Conservation (phyloP, 1,284 basidiomycete species). For the Cryptococcus floricola region DNA sequence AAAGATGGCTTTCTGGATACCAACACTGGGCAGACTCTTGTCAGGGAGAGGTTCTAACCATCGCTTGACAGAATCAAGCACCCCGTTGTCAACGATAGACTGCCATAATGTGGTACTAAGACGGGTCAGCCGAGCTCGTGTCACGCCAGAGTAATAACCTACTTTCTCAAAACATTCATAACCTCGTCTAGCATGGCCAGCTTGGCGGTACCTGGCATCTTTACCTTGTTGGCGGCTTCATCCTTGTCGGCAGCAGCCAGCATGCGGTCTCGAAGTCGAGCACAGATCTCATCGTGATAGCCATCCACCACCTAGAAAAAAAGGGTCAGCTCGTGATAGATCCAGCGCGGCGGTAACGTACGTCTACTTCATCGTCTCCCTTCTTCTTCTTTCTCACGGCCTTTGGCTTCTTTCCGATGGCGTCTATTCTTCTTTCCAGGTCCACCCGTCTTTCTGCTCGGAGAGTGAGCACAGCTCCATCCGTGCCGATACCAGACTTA, state of each 20-base stretch:
- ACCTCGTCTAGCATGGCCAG: conserved; percentile 80
- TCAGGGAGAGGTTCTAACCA: conserved; percentile 97
- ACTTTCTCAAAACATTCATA: conserved; percentile 93
- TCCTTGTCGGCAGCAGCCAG: conserved; percentile 81
- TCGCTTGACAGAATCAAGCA: conserved; percentile 80
- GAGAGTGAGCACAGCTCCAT: not conserved
- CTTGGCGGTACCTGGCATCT: conserved; percentile 82
- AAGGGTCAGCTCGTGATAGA: conserved; percentile 25
- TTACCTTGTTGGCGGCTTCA: conserved; percentile 71
- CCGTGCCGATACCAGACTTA: conserved; percentile 8
- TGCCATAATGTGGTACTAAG: conserved; percentile 75
- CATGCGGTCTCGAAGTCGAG: conserved; percentile 79
- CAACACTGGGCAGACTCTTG: conserved; percentile 85
- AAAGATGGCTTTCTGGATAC: conserved; percentile 92
- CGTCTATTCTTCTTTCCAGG: conserved; percentile 58
- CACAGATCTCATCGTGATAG: conserved; percentile 88
- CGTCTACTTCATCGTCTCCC: conserved; percentile 57
- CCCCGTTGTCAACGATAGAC: conserved; percentile 90
- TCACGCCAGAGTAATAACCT: conserved; percentile 32
- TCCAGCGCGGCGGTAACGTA: conserved; percentile 15
- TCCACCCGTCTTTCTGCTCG: conserved; percentile 23
- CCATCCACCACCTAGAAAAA: conserved; percentile 63
- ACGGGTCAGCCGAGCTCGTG: not conserved
- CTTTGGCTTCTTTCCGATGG: conserved; percentile 77
- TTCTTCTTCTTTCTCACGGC: conserved; percentile 65